A percentile compares a stretch with the other conserved stretches of the same genome.
Evolutionary conservation across 805 yeast genomes (phyloP).

Genomic region (Candida ortonii): DNA sequence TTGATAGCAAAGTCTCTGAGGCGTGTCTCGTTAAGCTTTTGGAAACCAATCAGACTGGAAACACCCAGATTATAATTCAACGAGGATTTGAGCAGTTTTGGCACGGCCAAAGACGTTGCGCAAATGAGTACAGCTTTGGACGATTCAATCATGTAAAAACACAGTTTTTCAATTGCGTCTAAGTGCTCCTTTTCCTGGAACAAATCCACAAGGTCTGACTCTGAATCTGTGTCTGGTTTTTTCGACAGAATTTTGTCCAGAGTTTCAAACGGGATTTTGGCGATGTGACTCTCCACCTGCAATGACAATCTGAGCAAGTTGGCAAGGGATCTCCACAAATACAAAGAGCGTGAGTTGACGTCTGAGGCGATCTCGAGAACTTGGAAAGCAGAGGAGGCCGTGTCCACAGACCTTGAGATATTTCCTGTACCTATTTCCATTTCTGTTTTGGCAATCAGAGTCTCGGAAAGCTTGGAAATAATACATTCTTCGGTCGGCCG

Average conservation of each 20-base stretch:
- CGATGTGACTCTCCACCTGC: constrained; percentile 51
- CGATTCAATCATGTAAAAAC: constrained; percentile 41
- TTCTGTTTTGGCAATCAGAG: constrained; percentile 52
- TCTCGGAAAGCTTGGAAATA: constrained; percentile 53
- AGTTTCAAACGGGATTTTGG: constrained; percentile 44
- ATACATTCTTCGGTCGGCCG: constrained; percentile 51
- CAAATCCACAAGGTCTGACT: neutral
- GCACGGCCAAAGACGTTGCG: constrained; percentile 33
- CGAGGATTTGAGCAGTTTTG: constrained; percentile 54
- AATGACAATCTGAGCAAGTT: constrained; percentile 56
- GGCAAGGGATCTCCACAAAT: constrained; percentile 65
- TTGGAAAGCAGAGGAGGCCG: constrained; percentile 37
- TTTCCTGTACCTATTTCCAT: constrained; percentile 57
- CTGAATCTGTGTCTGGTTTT: constrained; percentile 7
- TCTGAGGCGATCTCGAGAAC: constrained; percentile 21
- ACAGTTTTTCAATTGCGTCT: constrained; percentile 27
- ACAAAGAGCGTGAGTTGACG: constrained; percentile 39
- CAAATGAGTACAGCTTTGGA: constrained; percentile 42
- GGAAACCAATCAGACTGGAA: constrained; percentile 50
- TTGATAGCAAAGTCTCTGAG: constrained; percentile 53
- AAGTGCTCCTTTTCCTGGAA: constrained; percentile 19
- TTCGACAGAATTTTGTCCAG: constrained; percentile 33
- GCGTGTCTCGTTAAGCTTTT: constrained; percentile 17
- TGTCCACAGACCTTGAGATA: constrained; percentile 60
- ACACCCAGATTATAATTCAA: constrained; percentile 69